These are phyloP conservation scores for Grosmannia serpens DNA, from an alignment of 2,329 filamentous ascomycete species.

Conservation along the genomic window DNA sequence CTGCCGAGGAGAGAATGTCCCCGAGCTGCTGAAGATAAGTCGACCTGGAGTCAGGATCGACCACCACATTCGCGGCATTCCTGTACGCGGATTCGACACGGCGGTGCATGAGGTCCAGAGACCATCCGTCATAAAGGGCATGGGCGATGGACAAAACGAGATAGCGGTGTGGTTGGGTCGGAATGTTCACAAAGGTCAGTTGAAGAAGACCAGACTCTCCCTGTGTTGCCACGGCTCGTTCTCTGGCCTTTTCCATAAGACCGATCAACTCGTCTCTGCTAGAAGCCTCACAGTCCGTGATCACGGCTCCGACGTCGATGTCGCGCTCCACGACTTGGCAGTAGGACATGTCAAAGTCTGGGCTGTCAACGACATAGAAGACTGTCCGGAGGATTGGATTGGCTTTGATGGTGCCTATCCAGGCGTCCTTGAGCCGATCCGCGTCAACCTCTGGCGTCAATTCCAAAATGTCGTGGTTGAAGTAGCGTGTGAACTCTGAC, in stretches of 20 bases:
- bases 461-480: conserved; percentile 70
- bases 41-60: not conserved
- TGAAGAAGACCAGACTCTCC: conserved; percentile 35
- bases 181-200: conserved; percentile 27
- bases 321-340: conserved; percentile 31
- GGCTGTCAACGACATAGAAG: conserved; percentile 56
- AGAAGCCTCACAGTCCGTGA: conserved; percentile 16
- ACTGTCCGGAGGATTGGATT: conserved; percentile 66
- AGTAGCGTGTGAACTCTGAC: conserved; percentile 66
- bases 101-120: conserved; percentile 60
- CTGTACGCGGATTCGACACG: conserved; percentile 58
- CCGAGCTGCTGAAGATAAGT: conserved; percentile 27
- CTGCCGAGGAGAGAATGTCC: conserved; percentile 34
- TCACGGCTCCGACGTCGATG: not conserved
- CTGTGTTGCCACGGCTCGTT: conserved; percentile 23
- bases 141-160: conserved; percentile 66
- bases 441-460: conserved; percentile 44
- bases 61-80: conserved; percentile 21
- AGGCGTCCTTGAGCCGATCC: conserved; percentile 45
- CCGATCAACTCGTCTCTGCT: conserved; percentile 21
- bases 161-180: conserved; percentile 22
- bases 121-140: conserved; percentile 84
- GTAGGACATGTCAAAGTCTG: conserved; percentile 37
- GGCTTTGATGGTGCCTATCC: conserved; percentile 43
- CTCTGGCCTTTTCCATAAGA: conserved; percentile 25